Evolutionary conservation across 176 grass and related monocot genomes (phyloP), one percentile per base, ranked within the genome.

Genomic region (Poa pratensis): DNA sequence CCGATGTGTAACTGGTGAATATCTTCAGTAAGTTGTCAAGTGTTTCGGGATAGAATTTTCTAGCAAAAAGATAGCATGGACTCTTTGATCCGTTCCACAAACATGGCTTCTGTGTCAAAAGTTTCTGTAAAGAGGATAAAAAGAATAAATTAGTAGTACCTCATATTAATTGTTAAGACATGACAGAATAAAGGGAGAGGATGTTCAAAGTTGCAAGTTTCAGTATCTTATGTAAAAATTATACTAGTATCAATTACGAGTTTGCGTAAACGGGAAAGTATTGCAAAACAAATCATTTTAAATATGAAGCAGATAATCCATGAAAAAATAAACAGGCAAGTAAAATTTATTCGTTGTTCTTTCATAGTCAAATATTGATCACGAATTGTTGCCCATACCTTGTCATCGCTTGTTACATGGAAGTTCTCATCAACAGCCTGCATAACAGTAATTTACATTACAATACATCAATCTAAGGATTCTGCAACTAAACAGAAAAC

Each of bases 31-130:
- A 40, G 81, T 90, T 95, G 83, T 92, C 91, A 49, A 90, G 91
- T 59, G 91, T 76, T 80, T 95, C 96, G 1, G 93, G 96, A 54
- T 92, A 89, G 58, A 98, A 98, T 77, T 98, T 98, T 69, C 96
- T 91, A 23, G 96, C 93, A 78, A 98, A 98, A 78, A 98, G 90
- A 55, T 98, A 98, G 81, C 96, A 98, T 32, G 96, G 93, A 84
- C 93, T 94, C 89, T 94, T 98, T 22, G 87, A 90, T 80, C 96
- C 93, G 51, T 98, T 99, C 96, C 96, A 96, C 57, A 96, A 89
- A 82, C 96, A 99, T 15, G 96, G 88, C 45, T 80, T 87, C 82
- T 67, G 73, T 32, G 85, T 92, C 27, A 88, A 6, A 46, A 91
- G 9, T 92, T 96, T 99, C 96, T 99, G 86, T 74, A 82, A 84